phyloP scores from a whole-genome alignment of 1,284 basidiomycete genomes.

The Irpex sp. region DNA sequence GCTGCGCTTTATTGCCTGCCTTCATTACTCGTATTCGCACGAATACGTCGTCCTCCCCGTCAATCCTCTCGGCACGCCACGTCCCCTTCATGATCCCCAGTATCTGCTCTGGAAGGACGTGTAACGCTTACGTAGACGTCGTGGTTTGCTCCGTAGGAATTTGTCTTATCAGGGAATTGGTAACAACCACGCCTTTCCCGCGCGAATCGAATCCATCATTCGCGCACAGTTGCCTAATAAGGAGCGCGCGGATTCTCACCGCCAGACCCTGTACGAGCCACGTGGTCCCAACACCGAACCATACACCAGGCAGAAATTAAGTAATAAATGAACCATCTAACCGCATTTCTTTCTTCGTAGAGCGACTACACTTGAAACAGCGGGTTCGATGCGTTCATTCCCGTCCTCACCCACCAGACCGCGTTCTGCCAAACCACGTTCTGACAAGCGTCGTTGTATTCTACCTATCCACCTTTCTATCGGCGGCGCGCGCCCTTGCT shows the following conservation, averaged over 20 bases:
- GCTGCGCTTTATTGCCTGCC: constrained; percentile 17
- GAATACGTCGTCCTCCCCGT: constrained; percentile 20
- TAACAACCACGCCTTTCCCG: too few species aligned
- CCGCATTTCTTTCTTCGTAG: too few species aligned
- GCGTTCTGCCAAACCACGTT: neutral
- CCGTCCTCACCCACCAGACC: neutral
- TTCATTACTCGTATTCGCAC: constrained; percentile 22
- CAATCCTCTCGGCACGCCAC: constrained; percentile 18
- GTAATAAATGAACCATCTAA: too few species aligned
- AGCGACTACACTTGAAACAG: too few species aligned
- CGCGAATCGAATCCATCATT: too few species aligned
- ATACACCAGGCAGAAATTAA: too few species aligned
- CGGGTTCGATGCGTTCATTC: neutral
- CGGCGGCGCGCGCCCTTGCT: too few species aligned
- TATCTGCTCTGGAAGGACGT: constrained; percentile 15
- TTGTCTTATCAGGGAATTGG: neutral
- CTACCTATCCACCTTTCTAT: too few species aligned
- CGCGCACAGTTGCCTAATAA: too few species aligned
- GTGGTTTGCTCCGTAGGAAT: neutral
- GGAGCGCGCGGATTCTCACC: too few species aligned
- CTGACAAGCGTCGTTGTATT: neutral
- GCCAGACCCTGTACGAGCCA: too few species aligned
- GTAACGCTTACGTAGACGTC: neutral
- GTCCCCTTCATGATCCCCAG: constrained; percentile 17
- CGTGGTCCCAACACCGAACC: too few species aligned